Evolutionary conservation across 331 rosid species (phyloP), one percentile per base, ranked within the genome.

Genomic region (Malus hybrid): DNA sequence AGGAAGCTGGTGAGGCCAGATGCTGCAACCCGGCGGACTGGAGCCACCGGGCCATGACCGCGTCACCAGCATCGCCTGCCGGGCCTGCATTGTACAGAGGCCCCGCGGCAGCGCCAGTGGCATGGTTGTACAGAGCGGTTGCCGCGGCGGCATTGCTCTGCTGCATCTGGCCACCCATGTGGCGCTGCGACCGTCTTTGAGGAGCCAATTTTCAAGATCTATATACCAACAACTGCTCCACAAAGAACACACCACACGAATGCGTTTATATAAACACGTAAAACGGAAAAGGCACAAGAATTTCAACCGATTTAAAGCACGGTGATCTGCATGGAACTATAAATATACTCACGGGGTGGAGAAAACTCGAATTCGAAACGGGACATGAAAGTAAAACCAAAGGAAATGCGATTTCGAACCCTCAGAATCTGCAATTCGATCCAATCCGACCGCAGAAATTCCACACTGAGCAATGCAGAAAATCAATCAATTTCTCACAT

Each of bases 11-110:
- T 67, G 98, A 95, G 83, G 96, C 99, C 79, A 95, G 97, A 87
- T 95, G 99, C 96, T 95, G 99, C 89, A 95, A 80, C 29, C 99
- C 99, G n/a, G 99, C 98, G 52, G 99, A 95, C 88, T 95, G 99
- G 70, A 95, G 89, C 99, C 99, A 95, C 82, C 99, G 92, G 36
- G 97, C 97, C 99, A 89, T 95, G 88, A 95, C 99, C 11, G 99
- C 99, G 50, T 95, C 99, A 48, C 99, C 96, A 15, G 99, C 97
- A 70, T 89, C 98, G 19, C 68, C 71, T 6, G 92, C 85, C 7
- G 93, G 81, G 14, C 88, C 96, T 57, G 91, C 93, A 83, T 84
- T 87, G 84, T 82, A 91, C 87, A 89, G 78, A 32, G 93, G 59
- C 71, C 91, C 87, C 32, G 80, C 85, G 85, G 88, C 65, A 52